Evolutionary conservation across 2,329 filamentous ascomycete species (phyloP).

Genomic region (Zymoseptoria crescenta): DNA sequence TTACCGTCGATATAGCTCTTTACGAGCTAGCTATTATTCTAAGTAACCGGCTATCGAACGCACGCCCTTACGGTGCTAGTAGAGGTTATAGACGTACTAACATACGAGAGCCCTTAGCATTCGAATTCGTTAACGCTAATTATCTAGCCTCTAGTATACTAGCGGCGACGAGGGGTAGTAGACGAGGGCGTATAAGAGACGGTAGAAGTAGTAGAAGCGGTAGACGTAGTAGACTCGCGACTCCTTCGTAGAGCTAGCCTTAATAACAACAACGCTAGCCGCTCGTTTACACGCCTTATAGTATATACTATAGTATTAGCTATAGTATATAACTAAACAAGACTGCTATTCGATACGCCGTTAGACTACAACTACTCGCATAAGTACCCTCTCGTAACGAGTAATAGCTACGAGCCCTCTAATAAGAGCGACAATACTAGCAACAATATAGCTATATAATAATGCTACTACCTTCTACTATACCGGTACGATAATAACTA

Average conservation of each 20-base stretch:
- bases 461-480: not conserved
- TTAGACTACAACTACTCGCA: too few relatives aligned
- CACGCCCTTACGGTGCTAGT: not conserved
- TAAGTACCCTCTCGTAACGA: too few relatives aligned
- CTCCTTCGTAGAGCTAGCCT: too few relatives aligned
- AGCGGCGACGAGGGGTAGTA: not conserved
- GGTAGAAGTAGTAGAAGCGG: not conserved
- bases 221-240: too few relatives aligned
- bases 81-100: not conserved
- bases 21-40: not conserved
- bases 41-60: not conserved
- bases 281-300: too few relatives aligned
- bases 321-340: too few relatives aligned
- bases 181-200: not conserved
- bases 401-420: not conserved
- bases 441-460: not conserved
- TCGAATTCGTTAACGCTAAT: too few relatives aligned
- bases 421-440: not conserved
- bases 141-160: not conserved
- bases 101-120: too few relatives aligned
- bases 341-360: too few relatives aligned
- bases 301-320: too few relatives aligned
- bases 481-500: not conserved
- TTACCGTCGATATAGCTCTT: not conserved
- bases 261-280: too few relatives aligned